These are phyloP conservation scores for Hypoxylon sp. DNA, from an alignment of 2,329 filamentous ascomycete species.

Conservation along the genomic window DNA sequence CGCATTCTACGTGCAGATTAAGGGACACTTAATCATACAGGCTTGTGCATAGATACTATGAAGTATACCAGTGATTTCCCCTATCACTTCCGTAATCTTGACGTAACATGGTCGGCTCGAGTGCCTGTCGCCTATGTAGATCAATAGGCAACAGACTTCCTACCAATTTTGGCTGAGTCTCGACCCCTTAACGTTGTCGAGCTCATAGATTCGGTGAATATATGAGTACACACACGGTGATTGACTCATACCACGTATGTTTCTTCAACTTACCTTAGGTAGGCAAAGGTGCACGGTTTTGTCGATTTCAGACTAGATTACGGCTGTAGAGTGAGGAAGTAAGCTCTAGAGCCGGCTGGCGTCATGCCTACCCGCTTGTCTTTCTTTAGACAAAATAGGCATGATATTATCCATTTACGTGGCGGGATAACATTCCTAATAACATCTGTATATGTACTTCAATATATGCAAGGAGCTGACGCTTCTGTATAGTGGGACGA, in stretches of 20 bases:
- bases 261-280: background rate
- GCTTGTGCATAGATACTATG: conserved; percentile 29
- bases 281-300: background rate
- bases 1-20: conserved; percentile 34
- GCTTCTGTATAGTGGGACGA: too few relatives aligned
- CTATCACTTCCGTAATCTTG: background rate
- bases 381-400: too few relatives aligned
- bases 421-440: too few relatives aligned
- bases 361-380: too few relatives aligned
- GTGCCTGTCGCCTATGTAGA: background rate
- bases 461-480: too few relatives aligned
- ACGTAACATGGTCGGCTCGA: background rate
- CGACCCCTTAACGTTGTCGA: background rate
- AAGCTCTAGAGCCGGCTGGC: background rate
- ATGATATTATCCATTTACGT: too few relatives aligned
- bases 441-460: too few relatives aligned
- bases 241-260: background rate
- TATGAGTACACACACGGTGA: background rate
- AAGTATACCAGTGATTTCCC: conserved; percentile 14
- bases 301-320: background rate
- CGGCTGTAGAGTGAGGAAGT: background rate
- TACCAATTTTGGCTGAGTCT: background rate
- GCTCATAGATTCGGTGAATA: background rate
- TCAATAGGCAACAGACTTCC: background rate
- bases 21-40: conserved; percentile 39